Percentiles rank a stretch among this genome's conserved stretches.
These are phyloP conservation scores for Amanita subjunquillea DNA, from an alignment of 768 basidiomycete genomes.

Conservation along the genomic window DNA sequence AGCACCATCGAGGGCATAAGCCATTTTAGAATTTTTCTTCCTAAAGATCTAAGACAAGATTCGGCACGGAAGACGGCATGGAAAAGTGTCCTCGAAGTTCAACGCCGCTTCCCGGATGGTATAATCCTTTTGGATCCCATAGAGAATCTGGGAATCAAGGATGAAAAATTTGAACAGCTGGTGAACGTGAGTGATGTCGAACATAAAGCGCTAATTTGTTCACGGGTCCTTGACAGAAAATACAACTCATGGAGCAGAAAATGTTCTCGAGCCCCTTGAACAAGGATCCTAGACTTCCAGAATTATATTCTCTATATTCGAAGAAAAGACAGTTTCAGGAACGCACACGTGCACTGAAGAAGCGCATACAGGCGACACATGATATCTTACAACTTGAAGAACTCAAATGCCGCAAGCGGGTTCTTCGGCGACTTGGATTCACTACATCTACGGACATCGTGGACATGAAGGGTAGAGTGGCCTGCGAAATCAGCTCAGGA, in stretches of 20 bases:
- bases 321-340: conserved; percentile 64
- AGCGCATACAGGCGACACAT: conserved; percentile 80
- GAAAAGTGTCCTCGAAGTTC: conserved; percentile 89
- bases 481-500: conserved; percentile 96
- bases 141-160: conserved; percentile 92
- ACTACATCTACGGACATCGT: conserved; percentile 86
- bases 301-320: conserved; percentile 72
- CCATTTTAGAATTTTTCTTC: conserved; percentile 77
- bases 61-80: conserved; percentile 72
- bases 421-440: conserved; percentile 85
- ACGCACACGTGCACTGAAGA: conserved; percentile 69
- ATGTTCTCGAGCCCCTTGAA: conserved; percentile 75
- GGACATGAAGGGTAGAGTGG: conserved; percentile 95
- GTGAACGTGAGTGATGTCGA: conserved; percentile 40
- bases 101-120: conserved; percentile 81
- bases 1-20: conserved; percentile 82
- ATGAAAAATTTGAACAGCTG: conserved; percentile 83
- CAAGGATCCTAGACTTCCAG: conserved; percentile 66
- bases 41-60: conserved; percentile 79
- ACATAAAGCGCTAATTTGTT: not conserved
- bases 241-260: conserved; percentile 79
- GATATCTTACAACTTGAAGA: conserved; percentile 95
- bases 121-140: conserved; percentile 84
- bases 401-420: conserved; percentile 90
- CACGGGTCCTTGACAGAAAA: conserved; percentile 51